Percentiles rank a stretch among this genome's conserved stretches.
Conservation (phyloP, 305 asterid species). For the Solanum hybrid region DNA sequence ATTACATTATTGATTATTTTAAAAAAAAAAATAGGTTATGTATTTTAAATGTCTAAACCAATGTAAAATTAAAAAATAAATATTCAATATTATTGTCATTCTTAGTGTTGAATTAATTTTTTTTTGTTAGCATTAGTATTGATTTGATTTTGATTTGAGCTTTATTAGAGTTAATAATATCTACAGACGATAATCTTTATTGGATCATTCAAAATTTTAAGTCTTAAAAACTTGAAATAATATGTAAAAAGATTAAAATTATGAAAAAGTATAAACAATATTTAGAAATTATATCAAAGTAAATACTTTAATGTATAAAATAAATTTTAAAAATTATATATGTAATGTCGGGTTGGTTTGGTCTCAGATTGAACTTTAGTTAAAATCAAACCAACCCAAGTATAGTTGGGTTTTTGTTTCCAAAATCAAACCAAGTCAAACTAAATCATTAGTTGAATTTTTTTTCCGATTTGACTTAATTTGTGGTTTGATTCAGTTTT, state of each 20-base stretch:
- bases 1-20: too few species aligned
- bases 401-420: not conserved
- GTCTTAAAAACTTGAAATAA: not conserved
- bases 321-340: too few species aligned
- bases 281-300: not conserved
- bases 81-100: not conserved
- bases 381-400: not conserved
- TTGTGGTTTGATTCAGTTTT: too few species aligned
- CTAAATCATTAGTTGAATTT: too few species aligned
- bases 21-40: not conserved
- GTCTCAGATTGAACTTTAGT: too few species aligned
- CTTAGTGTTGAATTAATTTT: not conserved
- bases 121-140: not conserved
- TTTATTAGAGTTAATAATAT: not conserved
- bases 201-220: not conserved
- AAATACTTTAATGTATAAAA: too few species aligned
- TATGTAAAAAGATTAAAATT: not conserved
- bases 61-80: not conserved
- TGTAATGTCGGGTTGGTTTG: not conserved
- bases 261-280: too few species aligned
- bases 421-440: not conserved
- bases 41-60: too few species aligned
- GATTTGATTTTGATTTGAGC: not conserved
- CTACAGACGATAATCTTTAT: not conserved
- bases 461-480: too few species aligned